Percentiles rank a stretch among this genome's conserved stretches.
Conservation (phyloP, 306 rosid species). For the Spatholobus suberectus region DNA sequence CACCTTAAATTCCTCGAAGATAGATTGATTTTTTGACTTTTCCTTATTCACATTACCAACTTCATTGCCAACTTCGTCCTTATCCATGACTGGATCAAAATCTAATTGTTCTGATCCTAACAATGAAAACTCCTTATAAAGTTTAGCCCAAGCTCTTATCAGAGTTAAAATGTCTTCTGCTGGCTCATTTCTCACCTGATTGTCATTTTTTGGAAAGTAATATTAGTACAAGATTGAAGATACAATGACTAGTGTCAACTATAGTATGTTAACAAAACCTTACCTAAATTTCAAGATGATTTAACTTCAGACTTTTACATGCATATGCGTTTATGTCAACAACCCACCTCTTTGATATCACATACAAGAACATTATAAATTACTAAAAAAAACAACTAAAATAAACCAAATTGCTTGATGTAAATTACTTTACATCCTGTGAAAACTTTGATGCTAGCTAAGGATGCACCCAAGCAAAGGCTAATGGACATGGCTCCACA, state of each 20-base stretch:
- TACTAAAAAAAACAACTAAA: not conserved
- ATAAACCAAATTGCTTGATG: not conserved
- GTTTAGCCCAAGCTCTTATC: constrained; percentile 46
- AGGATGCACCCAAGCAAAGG: constrained; percentile 49
- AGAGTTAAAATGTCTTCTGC: constrained; percentile 47
- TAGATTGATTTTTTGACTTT: constrained; percentile 9
- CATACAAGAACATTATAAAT: constrained; percentile 3
- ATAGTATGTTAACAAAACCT: not conserved
- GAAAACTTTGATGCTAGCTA: constrained; percentile 46
- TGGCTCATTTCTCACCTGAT: constrained; percentile 51
- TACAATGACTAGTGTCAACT: not conserved
- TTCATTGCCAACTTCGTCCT: not conserved
- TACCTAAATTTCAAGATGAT: constrained; percentile 55
- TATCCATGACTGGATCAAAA: not conserved
- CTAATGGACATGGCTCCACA: constrained; percentile 60
- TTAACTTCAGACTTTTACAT: constrained; percentile 45
- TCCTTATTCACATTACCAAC: not conserved
- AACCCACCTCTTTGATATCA: constrained; percentile 51
- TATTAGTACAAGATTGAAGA: not conserved
- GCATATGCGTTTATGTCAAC: constrained; percentile 44
- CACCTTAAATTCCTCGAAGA: constrained; percentile 48
- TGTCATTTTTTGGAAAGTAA: not conserved
- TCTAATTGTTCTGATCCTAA: constrained; percentile 16
- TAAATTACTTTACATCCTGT: constrained; percentile 37
- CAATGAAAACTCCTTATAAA: constrained; percentile 32